Conservation (phyloP, 805 yeast genomes). For the Wickerhamomyces sydowiorum region DNA sequence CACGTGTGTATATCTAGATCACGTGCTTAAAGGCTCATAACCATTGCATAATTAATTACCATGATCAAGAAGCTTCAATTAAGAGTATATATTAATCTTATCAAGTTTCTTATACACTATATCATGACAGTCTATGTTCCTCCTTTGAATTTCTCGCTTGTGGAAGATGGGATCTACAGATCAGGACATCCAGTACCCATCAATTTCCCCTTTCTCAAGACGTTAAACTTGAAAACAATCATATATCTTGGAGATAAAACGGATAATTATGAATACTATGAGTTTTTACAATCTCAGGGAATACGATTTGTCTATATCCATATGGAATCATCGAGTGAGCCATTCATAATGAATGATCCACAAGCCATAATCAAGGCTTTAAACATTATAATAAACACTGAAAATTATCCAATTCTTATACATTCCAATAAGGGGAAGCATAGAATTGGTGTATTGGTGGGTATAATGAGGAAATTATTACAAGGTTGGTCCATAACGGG, state of each 20-base stretch:
- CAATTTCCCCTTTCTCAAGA: constrained; percentile 73
- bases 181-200: constrained; percentile 92
- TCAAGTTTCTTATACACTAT: neutral
- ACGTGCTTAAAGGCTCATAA: too few relatives aligned
- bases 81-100: too few relatives aligned
- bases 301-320: constrained; percentile 54
- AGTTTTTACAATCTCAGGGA: constrained; percentile 55
- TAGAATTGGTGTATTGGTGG: constrained; percentile 90
- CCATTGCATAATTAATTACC: too few relatives aligned
- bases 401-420: constrained; percentile 80
- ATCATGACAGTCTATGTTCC: constrained; percentile 51
- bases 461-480: constrained; percentile 73
- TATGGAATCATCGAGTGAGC: constrained; percentile 73
- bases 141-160: constrained; percentile 85
- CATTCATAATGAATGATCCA: constrained; percentile 55
- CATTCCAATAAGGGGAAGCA: constrained; percentile 97
- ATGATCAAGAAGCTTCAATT: too few relatives aligned
- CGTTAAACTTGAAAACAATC: constrained; percentile 68
- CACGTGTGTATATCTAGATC: too few relatives aligned
- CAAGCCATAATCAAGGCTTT: constrained; percentile 52
- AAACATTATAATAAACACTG: constrained; percentile 48
- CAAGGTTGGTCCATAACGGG: constrained; percentile 96
- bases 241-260: constrained; percentile 78
- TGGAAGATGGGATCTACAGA: constrained; percentile 81
- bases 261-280: constrained; percentile 56